Base-by-base conservation (phyloP, 176 grass and related monocot species). In the Aegilops sharonensis region DNA sequence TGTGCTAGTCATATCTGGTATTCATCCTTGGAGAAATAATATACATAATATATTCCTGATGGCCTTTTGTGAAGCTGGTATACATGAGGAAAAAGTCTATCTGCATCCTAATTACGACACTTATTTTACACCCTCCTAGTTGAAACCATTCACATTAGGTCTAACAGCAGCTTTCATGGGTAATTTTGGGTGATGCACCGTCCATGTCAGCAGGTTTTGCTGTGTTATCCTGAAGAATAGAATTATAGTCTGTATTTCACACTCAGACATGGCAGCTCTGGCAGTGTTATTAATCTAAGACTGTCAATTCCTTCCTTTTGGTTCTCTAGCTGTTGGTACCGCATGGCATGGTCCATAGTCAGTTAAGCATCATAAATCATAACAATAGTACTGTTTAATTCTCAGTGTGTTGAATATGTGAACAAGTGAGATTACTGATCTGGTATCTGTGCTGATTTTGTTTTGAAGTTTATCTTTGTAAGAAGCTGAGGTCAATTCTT, bases 311-410 rank as follows among this genome's bases (percentile, higher is more conserved):
- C 27, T 30, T 75, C 11, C 75, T 36, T 68, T 87, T 82, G 36
- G 30, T 80, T 90, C 23, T 47, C 35, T 84, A 25, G 80, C 39
- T 77, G 66, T 39, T 84, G 31, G 82, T 74, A 12, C 29, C 20
- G 7, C 59, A 84, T 65, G 43, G 3, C 42, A 45, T 45, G 42
- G 42, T 12, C 11, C 42, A 45, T 45, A 45, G 34, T 32, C 21
- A 68, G 11, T 59, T 29, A 59, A 79, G 80, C 10, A 75, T 90
- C 24, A 48, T 75, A 67, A 25, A 12, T 17, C 23, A 66, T 74
- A 9, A 14, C 59, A 82, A 52, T 79, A 31, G 9, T 39, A 81
- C 11, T 43, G 54, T 48, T 23, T 63, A 14, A 64, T 47, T 12
- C 12, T 45, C 1, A 2, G 14, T 67, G 18, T 81, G 78, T 34